These are phyloP conservation scores for Marasmius fiardii DNA, from an alignment of 1,284 basidiomycete genomes.

Conservation along the genomic window DNA sequence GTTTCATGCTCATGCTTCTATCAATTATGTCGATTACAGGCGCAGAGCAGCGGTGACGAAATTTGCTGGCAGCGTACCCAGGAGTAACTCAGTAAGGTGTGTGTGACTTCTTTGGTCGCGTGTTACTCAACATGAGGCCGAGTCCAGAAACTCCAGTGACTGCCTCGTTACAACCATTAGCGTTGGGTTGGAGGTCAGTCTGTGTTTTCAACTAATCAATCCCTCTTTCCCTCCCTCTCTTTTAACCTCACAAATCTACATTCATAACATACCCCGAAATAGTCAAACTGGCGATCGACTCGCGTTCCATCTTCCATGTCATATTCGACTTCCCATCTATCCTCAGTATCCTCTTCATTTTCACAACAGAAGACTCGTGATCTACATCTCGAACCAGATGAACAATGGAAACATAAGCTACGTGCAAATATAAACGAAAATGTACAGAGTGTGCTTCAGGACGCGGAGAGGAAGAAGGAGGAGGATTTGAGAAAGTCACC, in stretches of 20 bases:
- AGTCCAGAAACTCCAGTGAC: background rate
- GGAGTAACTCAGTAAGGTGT: too few relatives aligned
- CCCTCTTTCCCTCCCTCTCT: too few relatives aligned
- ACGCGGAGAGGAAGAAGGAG: constrained; percentile 4
- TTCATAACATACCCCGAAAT: background rate
- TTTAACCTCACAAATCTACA: background rate
- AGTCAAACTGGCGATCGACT: background rate
- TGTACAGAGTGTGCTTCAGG: constrained; percentile 4
- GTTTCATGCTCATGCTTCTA: background rate
- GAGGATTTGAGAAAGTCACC: constrained; percentile 2
- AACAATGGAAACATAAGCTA: constrained; percentile 12
- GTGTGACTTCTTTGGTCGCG: constrained; percentile 1
- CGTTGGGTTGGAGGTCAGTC: background rate
- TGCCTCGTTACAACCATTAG: background rate
- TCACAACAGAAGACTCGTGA: constrained; percentile 7
- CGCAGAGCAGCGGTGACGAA: background rate
- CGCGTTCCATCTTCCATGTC: background rate
- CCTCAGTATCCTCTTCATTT: constrained; percentile 9
- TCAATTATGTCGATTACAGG: background rate
- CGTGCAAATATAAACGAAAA: constrained; percentile 6
- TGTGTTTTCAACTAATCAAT: background rate
- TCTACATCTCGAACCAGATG: constrained; percentile 10
- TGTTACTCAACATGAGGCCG: constrained; percentile 1
- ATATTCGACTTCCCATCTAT: background rate
- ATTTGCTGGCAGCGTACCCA: background rate